These are phyloP conservation scores for Leucosporidium creatinivorum DNA, from an alignment of 768 basidiomycete genomes.

Conservation along the genomic window DNA sequence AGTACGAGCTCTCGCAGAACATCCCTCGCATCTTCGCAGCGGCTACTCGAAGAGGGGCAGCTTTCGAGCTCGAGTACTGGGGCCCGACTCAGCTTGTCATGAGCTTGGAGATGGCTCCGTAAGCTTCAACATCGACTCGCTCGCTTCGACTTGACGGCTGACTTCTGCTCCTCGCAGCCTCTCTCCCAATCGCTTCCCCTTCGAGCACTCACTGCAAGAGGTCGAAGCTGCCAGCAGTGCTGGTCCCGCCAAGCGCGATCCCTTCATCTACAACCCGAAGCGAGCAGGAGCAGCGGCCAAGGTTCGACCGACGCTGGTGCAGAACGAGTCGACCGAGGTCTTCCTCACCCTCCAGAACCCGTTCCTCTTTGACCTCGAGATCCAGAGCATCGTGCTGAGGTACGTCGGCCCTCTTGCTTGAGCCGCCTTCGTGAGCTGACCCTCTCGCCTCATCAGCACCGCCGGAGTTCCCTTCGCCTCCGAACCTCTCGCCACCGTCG, in stretches of 20 bases:
- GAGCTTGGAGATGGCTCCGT: constrained; percentile 68
- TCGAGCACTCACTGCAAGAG: constrained; percentile 55
- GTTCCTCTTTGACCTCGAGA: constrained; percentile 81
- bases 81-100: constrained; percentile 68
- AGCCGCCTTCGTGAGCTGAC: background rate
- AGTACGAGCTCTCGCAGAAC: constrained; percentile 45
- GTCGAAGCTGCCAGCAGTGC: background rate
- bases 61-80: constrained; percentile 68
- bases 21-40: constrained; percentile 49
- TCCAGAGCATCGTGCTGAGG: constrained; percentile 76
- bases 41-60: constrained; percentile 70
- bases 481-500: constrained; percentile 54
- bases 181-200: constrained; percentile 60
- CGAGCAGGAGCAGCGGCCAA: constrained; percentile 51
- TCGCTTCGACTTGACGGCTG: background rate
- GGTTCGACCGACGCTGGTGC: constrained; percentile 61
- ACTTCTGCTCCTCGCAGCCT: constrained; percentile 48
- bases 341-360: constrained; percentile 81
- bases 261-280: constrained; percentile 83
- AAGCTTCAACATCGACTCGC: background rate
- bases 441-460: constrained; percentile 51
- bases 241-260: constrained; percentile 42
- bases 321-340: constrained; percentile 75
- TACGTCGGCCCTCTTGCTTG: constrained; percentile 39
- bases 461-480: constrained; percentile 70